phyloP scores from a whole-genome alignment of 2,329 filamentous ascomycete genomes.

The Setomelanomma holmii region DNA sequence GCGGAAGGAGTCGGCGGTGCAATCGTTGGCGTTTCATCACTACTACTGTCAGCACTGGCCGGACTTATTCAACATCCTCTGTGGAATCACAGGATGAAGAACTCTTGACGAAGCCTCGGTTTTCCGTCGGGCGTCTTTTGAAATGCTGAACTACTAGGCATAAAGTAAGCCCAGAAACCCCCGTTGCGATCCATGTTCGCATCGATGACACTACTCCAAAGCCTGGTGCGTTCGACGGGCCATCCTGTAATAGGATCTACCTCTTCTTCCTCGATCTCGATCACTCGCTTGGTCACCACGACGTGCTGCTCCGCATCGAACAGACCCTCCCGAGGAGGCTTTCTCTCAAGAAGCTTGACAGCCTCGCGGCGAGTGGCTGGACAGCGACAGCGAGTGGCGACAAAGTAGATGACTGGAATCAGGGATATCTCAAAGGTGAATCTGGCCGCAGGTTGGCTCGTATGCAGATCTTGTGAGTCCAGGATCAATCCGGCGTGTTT shows the following conservation, averaged over 20 bases:
- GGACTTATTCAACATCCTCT: background rate
- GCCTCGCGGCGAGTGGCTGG: conserved; percentile 29
- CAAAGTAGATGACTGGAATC: conserved; percentile 10
- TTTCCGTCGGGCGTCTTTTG: conserved; percentile 6
- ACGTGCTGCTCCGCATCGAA: conserved; percentile 29
- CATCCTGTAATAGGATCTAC: conserved; percentile 26
- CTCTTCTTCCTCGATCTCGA: conserved; percentile 30
- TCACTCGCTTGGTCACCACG: conserved; percentile 18
- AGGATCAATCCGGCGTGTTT: conserved; percentile 26
- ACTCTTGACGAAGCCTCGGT: conserved; percentile 16
- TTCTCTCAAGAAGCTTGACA: conserved; percentile 20
- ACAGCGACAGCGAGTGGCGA: conserved; percentile 14
- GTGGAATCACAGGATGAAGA: conserved; percentile 5
- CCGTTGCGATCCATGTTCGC: conserved; percentile 23
- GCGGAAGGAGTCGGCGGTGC: background rate
- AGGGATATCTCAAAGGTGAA: conserved; percentile 30
- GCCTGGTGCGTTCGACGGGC: conserved; percentile 19
- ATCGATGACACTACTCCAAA: conserved; percentile 23
- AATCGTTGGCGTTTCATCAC: background rate
- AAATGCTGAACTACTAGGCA: conserved; percentile 2
- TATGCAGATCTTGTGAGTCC: conserved; percentile 13
- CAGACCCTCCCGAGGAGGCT: conserved; percentile 28
- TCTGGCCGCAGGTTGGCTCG: conserved; percentile 14
- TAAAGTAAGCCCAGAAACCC: conserved; percentile 20
- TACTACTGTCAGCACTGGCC: background rate